Conservation (phyloP, 176 grass and related monocot species). For the Zizania latifolia region DNA sequence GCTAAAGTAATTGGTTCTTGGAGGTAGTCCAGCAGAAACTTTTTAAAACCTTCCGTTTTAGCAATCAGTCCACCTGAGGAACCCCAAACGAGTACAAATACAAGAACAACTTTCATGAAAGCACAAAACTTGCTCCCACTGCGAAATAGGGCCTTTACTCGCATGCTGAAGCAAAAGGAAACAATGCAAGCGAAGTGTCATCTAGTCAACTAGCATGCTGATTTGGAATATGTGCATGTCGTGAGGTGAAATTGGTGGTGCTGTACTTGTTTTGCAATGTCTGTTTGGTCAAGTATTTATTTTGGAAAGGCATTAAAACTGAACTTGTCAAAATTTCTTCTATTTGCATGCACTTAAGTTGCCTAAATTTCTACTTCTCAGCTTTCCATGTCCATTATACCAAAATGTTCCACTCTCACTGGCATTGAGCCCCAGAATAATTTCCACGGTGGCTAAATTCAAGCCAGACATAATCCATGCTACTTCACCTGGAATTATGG, state of each 20-base stretch:
- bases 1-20: constrained; percentile 94
- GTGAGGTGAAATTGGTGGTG: not conserved
- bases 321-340: not conserved
- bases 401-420: constrained; percentile 86
- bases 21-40: constrained; percentile 53
- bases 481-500: constrained; percentile 93
- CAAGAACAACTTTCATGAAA: constrained; percentile 4
- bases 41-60: not conserved
- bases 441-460: constrained; percentile 79
- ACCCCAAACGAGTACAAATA: not conserved
- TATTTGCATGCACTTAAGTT: not conserved
- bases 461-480: constrained; percentile 95
- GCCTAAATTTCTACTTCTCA: constrained; percentile 35
- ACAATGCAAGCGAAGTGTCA: not conserved
- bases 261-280: not conserved
- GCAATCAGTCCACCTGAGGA: not conserved
- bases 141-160: not conserved
- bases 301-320: not conserved
- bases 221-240: not conserved
- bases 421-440: constrained; percentile 92
- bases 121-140: not conserved
- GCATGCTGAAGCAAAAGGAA: not conserved
- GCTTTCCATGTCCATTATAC: constrained; percentile 91
- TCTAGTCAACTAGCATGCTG: not conserved
- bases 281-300: not conserved